Evolutionary conservation across 331 rosid genomes (phyloP).

Genomic region (Cydonia oblonga): DNA sequence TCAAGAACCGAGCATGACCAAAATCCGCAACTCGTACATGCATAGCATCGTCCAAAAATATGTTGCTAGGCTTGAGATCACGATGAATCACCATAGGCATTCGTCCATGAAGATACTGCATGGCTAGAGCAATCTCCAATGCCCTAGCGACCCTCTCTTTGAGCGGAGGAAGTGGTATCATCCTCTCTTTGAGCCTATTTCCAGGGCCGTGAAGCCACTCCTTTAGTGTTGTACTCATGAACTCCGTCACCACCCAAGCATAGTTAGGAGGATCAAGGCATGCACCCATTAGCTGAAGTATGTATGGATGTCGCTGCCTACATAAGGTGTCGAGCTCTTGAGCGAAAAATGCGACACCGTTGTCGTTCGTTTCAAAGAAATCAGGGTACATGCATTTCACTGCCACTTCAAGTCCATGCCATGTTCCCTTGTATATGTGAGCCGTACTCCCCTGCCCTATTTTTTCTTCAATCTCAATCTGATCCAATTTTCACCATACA

Average conservation of each 20-base stretch:
- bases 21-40: constrained; percentile 59
- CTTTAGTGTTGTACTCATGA: constrained; percentile 1
- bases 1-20: constrained; percentile 54
- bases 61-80: constrained; percentile 36
- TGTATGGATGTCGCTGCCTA: constrained; percentile 50
- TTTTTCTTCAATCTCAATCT: constrained; percentile 54
- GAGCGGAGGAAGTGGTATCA: constrained; percentile 35
- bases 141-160: constrained; percentile 40
- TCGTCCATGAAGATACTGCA: constrained; percentile 71
- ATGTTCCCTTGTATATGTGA: constrained; percentile 46
- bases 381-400: constrained; percentile 54
- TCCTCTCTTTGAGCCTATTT: constrained; percentile 28
- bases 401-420: constrained; percentile 71
- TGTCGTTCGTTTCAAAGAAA: constrained; percentile 42
- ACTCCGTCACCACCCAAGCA: constrained; percentile 73
- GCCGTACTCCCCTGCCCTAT: constrained; percentile 71
- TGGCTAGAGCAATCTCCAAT: constrained; percentile 55
- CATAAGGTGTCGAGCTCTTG: constrained; percentile 63
- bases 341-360: constrained; percentile 40
- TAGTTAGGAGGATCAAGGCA: constrained; percentile 61
- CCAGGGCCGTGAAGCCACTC: constrained; percentile 45
- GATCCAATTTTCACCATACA: background rate
- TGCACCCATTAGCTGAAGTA: constrained; percentile 69
- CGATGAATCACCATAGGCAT: constrained; percentile 61
- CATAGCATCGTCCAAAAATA: constrained; percentile 24